Evolutionary conservation across 345 rosid species (phyloP).

Genomic region (Arabis alpina): DNA sequence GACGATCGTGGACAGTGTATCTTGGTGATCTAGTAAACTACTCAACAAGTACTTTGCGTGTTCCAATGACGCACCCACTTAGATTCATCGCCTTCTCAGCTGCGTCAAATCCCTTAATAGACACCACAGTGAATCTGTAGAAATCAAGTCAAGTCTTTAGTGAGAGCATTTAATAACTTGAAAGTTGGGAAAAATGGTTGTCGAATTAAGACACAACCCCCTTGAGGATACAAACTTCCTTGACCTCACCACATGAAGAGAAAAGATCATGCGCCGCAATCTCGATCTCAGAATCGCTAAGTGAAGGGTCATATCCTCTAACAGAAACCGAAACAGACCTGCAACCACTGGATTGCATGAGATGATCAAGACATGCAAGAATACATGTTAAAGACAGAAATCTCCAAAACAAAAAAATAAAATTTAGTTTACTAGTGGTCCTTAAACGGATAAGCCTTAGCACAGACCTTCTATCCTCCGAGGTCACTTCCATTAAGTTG

Average conservation of each 20-base stretch:
- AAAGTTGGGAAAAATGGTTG: neutral
- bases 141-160: neutral
- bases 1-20: neutral
- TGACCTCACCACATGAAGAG: neutral
- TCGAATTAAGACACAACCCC: neutral
- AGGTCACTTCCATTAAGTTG: too few relatives aligned
- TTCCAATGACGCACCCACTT: neutral
- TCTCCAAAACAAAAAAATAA: too few relatives aligned
- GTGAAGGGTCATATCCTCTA: neutral
- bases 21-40: neutral
- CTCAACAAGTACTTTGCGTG: neutral
- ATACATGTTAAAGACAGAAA: too few relatives aligned
- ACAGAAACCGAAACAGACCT: neutral
- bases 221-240: accelerated
- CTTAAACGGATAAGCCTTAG: too few relatives aligned
- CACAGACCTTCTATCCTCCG: too few relatives aligned
- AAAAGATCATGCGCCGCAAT: neutral
- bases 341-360: too few relatives aligned
- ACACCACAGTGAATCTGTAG: neutral
- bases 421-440: too few relatives aligned
- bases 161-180: neutral
- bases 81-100: neutral
- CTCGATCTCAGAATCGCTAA: neutral
- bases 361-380: too few relatives aligned
- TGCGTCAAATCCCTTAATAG: neutral